Base-by-base conservation (phyloP, 768 basidiomycete genomes). In the Tricholoma saponaceum region DNA sequence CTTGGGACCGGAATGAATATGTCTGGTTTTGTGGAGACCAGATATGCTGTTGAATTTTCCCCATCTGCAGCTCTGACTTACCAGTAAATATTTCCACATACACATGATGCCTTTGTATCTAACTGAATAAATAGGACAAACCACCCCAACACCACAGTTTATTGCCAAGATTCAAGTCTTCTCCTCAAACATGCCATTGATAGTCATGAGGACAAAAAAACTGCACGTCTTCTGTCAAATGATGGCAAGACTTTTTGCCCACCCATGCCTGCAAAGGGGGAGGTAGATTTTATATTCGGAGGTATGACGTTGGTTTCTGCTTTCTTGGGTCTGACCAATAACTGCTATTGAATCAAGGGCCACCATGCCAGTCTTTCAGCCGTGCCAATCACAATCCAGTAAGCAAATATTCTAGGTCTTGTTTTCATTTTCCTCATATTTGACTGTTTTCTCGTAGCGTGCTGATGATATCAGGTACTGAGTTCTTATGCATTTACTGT, bases 331-430 rank as follows among this genome's bases (percentile, higher is more conserved):
- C 12, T 55, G 20, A 28, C 50, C 33, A 52, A 41, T 26, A n/a
- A 44, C 5, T 22, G 7, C 33, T 30, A 25, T 60, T 52, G n/a
- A 46, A 4, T 6, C 6, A 56, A 89, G 89, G 89, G 3, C 87
- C 89, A 3, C 89, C 89, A 12, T 91, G 89, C 63, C 90, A 90
- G 60, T 80, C 84, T 2, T 91, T 89, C 62, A 86, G 84, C 58
- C 63, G 70, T 0, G 84, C 84, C 58, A 91, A 90, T 55, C 83
- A 83, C 58, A 68, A 72, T 35, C 84, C 82, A 66, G 87, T 85
- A 58, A 65, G 75, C 62, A n/a, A n/a, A n/a, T n/a, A 16, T 32
- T 35, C 46, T 18, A 23, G 6, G 28, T 41, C n/a, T 26, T 26
- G 25, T 49, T 8, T 53, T 28, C 30, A 25, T 6, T 1, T n/a